These are phyloP conservation scores for Wickerhamiella sergipiensis DNA, from an alignment of 805 yeast genomes.

Conservation along the genomic window DNA sequence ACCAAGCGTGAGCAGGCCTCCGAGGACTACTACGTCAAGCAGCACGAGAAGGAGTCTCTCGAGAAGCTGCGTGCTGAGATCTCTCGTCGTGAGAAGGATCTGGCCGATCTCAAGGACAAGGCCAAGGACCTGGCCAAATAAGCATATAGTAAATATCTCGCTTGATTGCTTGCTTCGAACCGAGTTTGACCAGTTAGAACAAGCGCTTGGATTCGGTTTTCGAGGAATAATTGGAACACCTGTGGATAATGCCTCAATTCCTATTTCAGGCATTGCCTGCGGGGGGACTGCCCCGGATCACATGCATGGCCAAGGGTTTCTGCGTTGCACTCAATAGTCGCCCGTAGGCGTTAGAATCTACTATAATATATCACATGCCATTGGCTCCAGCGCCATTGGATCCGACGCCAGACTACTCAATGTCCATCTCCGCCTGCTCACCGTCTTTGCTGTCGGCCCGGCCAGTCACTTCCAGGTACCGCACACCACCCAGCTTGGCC, in stretches of 20 bases:
- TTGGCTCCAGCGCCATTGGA: too few species aligned
- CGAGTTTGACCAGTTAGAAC: too few species aligned
- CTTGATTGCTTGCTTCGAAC: too few species aligned
- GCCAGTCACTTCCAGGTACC: slow-evolving; percentile 20
- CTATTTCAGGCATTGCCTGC: too few species aligned
- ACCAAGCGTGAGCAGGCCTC: slow-evolving; percentile 86
- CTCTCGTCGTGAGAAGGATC: slow-evolving; percentile 20
- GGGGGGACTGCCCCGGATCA: too few species aligned
- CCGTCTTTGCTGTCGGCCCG: not conserved
- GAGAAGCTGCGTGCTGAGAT: slow-evolving; percentile 37
- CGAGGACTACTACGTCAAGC: slow-evolving; percentile 81
- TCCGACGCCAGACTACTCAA: not conserved
- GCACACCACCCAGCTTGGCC: slow-evolving; percentile 20
- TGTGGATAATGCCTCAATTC: too few species aligned
- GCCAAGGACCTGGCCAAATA: slow-evolving; percentile 14
- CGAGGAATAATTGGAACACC: too few species aligned
- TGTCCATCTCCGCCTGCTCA: not conserved
- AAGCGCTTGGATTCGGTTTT: too few species aligned
- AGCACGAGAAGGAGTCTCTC: slow-evolving; percentile 71
- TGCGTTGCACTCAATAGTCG: too few species aligned
- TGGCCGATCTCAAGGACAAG: slow-evolving; percentile 18
- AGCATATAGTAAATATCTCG: not conserved
- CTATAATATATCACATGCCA: not conserved
- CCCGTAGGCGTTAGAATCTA: too few species aligned
- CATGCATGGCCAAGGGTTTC: too few species aligned